Evolutionary conservation across 1,139 yeast species (phyloP), one percentile per base, ranked within the genome.

Genomic region (Lodderomyces parapsilosis): DNA sequence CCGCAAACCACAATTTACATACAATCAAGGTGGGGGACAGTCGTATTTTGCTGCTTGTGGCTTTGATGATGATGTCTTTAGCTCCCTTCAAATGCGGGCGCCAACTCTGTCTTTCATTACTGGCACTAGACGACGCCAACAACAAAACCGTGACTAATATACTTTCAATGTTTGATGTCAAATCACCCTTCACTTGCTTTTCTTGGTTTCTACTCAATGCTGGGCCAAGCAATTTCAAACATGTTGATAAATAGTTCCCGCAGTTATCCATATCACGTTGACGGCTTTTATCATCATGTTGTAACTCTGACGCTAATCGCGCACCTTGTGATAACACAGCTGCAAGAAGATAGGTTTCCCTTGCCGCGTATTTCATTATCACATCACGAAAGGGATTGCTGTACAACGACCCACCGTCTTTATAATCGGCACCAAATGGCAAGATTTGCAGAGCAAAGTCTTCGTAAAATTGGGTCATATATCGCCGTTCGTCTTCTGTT

Each of bases 301-400:
- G 64, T 41, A 74, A 62, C 33, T 49, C 49, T 18, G 42, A 50
- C 0, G 74, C 59, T 3, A 77, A 64, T 31, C 79, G 65, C 0
- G 88, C 88, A 13, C 89, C 89, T 45, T 82, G 82, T 0, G 89
- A 85, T 40, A 83, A 58, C 3, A 82, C 71, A 1, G 87, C 86
- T 10, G 83, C 78, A 40, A 83, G 58, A 20, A 83, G 56, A 52
- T 78, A 82, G 1, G 81, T 68, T 51, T 80, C 84, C 15, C 69
- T 66, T 34, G 70, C 65, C 0, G 86, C 85, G 55, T 78, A 76
- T 17, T 74, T 69, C 32, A 83, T 57, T 7, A 83, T 58, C 3
- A 82, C 72, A 51, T 82, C 86, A 42, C 87, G 61, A 1, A 80
- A 69, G 0, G 89, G 87, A 49, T 82, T 81, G 40, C 58, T 53